Evolutionary conservation across 805 yeast genomes (phyloP), one percentile per base, ranked within the genome.

Genomic region (Millerozyma miso): DNA sequence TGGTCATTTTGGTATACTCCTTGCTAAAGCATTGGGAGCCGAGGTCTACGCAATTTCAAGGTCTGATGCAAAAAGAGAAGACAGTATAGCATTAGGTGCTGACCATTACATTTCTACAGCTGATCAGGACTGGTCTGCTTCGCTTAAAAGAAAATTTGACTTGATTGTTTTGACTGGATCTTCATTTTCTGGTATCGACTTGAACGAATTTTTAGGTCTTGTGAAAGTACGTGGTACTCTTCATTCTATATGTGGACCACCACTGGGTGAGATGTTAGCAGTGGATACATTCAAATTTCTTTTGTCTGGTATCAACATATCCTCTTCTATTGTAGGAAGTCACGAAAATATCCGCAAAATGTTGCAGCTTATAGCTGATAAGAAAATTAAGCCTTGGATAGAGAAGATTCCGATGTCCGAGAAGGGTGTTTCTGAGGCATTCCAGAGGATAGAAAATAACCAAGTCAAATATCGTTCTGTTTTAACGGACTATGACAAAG

Each of bases 1-100:
- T 43, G 87, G 87, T 38, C 83, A 79, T 65, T 69, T 79, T 69
- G 82, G 75, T n/a, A 59, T 81, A 42, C 70, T 73, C 57, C 76
- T 77, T 49, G 81, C 85, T 35, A 67, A 67, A 47, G 85, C 85
- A 4, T 55, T 81, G 50, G 87, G 85, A 26, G 81, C 83, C 19
- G 81, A 79, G 45, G 83, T 79, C 16, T 67, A 67, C 41, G 79
- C 80, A n/a, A 63, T 81, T 50, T 76, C 83, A 4, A 73, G 85
- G 52, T 58, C 74, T 38, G 58, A 61, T 33, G 51, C 61, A 19
- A 81, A 81, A 65, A 74, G 68, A 50, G 75, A 60, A 14, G 79
- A 76, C 44, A 83, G 83, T 19, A 37, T 58, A 41, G 67, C 72
- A 44, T 59, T 80, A 40, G 86, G 85, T 31, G 83, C 82, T 13